Base-by-base conservation (phyloP, 2,329 filamentous ascomycete species). In the Ophiostoma sp. region DNA sequence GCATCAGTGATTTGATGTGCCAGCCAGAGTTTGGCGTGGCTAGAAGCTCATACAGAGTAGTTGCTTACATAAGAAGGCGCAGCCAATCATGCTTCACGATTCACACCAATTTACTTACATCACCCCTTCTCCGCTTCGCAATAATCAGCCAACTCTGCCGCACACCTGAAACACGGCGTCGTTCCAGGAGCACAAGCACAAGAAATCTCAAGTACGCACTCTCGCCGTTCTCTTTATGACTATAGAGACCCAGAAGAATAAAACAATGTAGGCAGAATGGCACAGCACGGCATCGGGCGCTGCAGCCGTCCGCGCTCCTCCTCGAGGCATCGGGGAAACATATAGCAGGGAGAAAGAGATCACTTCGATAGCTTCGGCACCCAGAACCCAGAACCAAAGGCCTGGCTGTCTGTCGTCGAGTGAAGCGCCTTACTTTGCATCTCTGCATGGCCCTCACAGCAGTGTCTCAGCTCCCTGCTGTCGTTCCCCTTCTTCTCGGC, bases 131-230 rank as follows among this genome's bases (percentile, higher is more conserved):
- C 18, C 40, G 16, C 55, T 38, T 16, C 60, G 6, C 60, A 41
- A 18, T 63, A 18, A 62, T 42, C 60, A 52, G 55, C 18, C 66
- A 38, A 16, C 73, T 79, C 76, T 81, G 79, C 72, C 73, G 75
- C 81, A 82, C 72, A 68, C 74, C 77, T 83, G 81, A 83, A 83
- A 83, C 81, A 72, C 71, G 40, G 65, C 65, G 55, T 65, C 66
- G 69, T 71, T 71, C 65, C 70, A 71, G 67, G 36, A 66, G 68
- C 49, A 55, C 49, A 55, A 27, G 27, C 27, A 27, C 27, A 27
- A 27, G 27, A 27, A 27, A 27, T 27, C 27, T 27, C 27, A 27
- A 27, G 27, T 27, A 27, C 27, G 27, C 27, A 27, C 27, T 27
- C 27, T 27, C 27, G 27, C 27, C 2, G 27, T 27, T 27, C 2